Evolutionary conservation across 2,329 filamentous ascomycete genomes (phyloP).

Genomic region (Fusarium anguioides): DNA sequence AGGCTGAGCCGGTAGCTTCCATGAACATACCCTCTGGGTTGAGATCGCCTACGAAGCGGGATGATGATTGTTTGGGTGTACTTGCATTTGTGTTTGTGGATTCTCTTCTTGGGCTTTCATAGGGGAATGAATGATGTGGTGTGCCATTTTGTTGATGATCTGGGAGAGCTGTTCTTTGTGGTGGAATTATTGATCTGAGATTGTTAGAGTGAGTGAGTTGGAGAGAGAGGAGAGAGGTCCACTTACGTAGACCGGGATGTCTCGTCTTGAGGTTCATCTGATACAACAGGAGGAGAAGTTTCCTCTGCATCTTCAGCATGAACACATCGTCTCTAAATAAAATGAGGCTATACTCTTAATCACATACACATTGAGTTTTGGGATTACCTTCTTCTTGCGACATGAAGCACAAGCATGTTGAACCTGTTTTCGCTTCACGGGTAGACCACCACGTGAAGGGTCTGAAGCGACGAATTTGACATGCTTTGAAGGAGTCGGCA

Average conservation of each 20-base stretch:
- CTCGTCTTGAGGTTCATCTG: slow-evolving; percentile 43
- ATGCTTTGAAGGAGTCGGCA: slow-evolving; percentile 42
- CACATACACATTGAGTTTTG: too few relatives aligned
- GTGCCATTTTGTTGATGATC: slow-evolving; percentile 15
- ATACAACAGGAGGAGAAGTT: slow-evolving; percentile 7
- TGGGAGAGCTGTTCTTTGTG: slow-evolving; percentile 14
- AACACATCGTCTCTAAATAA: slow-evolving; percentile 57
- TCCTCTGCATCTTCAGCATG: slow-evolving; percentile 55
- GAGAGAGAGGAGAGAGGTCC: slow-evolving; percentile 3
- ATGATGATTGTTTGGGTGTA: slow-evolving; percentile 46
- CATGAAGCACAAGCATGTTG: slow-evolving; percentile 67
- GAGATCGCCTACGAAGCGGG: slow-evolving; percentile 67
- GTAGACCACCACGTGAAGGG: slow-evolving; percentile 60
- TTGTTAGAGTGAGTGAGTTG: neutral
- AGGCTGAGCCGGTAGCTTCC: slow-evolving; percentile 59
- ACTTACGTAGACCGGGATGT: slow-evolving; percentile 50
- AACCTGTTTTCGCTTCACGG: slow-evolving; percentile 69
- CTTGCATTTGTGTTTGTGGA: too few relatives aligned
- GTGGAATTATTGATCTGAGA: slow-evolving; percentile 25
- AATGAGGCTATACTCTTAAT: too few relatives aligned
- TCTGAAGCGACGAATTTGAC: slow-evolving; percentile 70
- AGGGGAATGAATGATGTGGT: slow-evolving; percentile 12
- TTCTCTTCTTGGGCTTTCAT: slow-evolving; percentile 25
- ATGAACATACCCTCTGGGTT: slow-evolving; percentile 71
- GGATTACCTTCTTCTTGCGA: slow-evolving; percentile 61